These are phyloP conservation scores for Aspergillus sp. DNA, from an alignment of 2,329 filamentous ascomycete genomes.

Conservation along the genomic window DNA sequence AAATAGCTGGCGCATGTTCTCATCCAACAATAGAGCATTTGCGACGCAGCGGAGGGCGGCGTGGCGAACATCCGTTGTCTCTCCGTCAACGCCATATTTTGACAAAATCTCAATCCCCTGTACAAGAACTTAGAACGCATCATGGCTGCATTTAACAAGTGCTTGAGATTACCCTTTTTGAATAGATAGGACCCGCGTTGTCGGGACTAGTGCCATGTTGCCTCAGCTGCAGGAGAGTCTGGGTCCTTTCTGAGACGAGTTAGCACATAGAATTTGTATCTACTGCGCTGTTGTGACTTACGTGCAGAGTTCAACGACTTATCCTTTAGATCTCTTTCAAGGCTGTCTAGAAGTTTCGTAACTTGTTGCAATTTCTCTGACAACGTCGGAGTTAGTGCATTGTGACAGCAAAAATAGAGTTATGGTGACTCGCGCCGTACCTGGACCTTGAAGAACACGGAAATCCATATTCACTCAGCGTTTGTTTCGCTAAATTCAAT, in stretches of 20 bases:
- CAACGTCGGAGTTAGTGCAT: neutral
- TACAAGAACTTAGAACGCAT: neutral
- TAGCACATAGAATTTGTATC: neutral
- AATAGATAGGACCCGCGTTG: slow-evolving; percentile 80
- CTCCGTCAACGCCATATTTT: slow-evolving; percentile 69
- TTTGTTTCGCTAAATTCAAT: neutral
- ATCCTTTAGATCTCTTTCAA: slow-evolving; percentile 63
- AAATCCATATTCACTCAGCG: slow-evolving; percentile 22
- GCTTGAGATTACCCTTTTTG: slow-evolving; percentile 58
- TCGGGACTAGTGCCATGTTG: slow-evolving; percentile 70
- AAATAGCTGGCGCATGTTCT: slow-evolving; percentile 68
- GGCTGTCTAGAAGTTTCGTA: slow-evolving; percentile 59
- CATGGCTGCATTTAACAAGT: neutral
- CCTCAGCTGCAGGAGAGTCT: slow-evolving; percentile 65
- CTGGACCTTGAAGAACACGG: slow-evolving; percentile 26
- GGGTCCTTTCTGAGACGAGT: slow-evolving; percentile 31
- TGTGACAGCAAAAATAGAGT: neutral
- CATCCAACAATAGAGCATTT: slow-evolving; percentile 74
- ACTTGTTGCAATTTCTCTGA: slow-evolving; percentile 70
- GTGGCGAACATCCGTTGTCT: slow-evolving; percentile 63
- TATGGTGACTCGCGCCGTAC: slow-evolving; percentile 17
- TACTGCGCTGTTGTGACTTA: slow-evolving; percentile 40
- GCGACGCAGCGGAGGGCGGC: slow-evolving; percentile 80
- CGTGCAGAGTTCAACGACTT: slow-evolving; percentile 59
- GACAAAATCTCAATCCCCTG: slow-evolving; percentile 75